Conservation (phyloP, 495 filamentous ascomycete genomes). For the Penicillium diatomitis region DNA sequence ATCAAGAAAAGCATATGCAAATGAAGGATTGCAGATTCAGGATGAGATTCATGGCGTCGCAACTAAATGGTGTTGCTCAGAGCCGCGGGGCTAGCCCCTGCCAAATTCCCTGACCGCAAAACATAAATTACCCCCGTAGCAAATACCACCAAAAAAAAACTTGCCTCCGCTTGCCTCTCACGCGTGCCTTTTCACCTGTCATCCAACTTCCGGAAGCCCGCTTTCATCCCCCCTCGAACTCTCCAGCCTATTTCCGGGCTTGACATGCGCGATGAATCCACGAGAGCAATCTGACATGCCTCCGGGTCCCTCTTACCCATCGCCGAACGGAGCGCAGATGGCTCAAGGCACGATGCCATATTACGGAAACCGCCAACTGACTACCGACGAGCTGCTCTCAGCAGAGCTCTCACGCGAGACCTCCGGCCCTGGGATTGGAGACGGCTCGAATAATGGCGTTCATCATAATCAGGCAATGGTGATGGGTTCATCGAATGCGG, state of each 20-base stretch:
- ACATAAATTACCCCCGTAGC: conserved; percentile 29
- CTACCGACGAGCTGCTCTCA: conserved; percentile 37
- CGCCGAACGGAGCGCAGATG: conserved; percentile 42
- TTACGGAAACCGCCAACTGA: conserved; percentile 39
- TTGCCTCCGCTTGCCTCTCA: conserved; percentile 27
- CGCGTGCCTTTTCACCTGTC: conserved; percentile 22
- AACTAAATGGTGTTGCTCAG: conserved; percentile 29
- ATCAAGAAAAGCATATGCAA: conserved; percentile 11
- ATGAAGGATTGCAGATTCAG: background rate
- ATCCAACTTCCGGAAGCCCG: conserved; percentile 23
- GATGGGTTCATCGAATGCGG: conserved; percentile 30
- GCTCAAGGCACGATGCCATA: conserved; percentile 38
- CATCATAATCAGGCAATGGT: conserved; percentile 37
- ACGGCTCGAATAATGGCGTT: conserved; percentile 33
- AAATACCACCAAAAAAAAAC: conserved; percentile 18
- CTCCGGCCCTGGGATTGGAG: conserved; percentile 32
- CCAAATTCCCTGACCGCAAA: conserved; percentile 27
- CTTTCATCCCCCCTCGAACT: conserved; percentile 12
- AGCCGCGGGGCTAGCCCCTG: conserved; percentile 36
- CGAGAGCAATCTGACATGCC: conserved; percentile 42
- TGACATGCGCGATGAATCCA: conserved; percentile 30
- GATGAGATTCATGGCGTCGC: conserved; percentile 3
- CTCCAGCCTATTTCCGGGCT: conserved; percentile 3
- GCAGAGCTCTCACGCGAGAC: conserved; percentile 40
- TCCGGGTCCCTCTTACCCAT: conserved; percentile 39